Evolutionary conservation across 345 rosid species (phyloP).

Genomic region (Brassica carinata): DNA sequence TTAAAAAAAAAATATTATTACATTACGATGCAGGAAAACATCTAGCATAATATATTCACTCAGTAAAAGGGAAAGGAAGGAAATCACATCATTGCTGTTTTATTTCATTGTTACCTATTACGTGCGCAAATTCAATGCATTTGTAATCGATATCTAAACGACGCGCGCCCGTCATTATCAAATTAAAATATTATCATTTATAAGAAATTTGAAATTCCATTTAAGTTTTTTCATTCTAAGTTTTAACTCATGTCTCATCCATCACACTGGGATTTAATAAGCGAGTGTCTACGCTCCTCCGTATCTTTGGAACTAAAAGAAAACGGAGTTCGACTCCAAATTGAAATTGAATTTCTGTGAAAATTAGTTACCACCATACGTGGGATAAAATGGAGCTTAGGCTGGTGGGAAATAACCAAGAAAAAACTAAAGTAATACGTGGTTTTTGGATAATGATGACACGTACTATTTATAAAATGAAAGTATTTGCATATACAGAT

Average conservation of each 20-base stretch:
- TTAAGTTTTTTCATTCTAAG: too few species aligned
- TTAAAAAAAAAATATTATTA: too few species aligned
- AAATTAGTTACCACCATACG: too few species aligned
- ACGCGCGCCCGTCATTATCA: too few species aligned
- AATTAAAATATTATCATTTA: too few species aligned
- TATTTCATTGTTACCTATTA: background rate
- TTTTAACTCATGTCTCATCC: too few species aligned
- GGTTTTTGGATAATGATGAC: slow-evolving; percentile 7
- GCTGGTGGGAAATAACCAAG: too few species aligned
- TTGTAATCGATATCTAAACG: too few species aligned
- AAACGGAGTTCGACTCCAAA: background rate
- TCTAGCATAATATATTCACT: background rate
- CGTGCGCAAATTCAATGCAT: background rate
- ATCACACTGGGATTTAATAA: background rate
- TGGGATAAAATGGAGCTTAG: too few species aligned
- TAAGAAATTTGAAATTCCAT: too few species aligned
- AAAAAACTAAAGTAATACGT: too few species aligned
- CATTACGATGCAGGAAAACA: too few species aligned
- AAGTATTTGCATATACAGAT: background rate
- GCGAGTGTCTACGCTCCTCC: background rate
- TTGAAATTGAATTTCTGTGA: background rate
- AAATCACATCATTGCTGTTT: background rate
- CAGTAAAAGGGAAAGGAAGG: background rate
- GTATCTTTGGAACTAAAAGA: background rate
- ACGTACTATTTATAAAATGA: background rate